Base-by-base conservation (phyloP, 1,284 basidiomycete species). In the Leccinum pachyderme region DNA sequence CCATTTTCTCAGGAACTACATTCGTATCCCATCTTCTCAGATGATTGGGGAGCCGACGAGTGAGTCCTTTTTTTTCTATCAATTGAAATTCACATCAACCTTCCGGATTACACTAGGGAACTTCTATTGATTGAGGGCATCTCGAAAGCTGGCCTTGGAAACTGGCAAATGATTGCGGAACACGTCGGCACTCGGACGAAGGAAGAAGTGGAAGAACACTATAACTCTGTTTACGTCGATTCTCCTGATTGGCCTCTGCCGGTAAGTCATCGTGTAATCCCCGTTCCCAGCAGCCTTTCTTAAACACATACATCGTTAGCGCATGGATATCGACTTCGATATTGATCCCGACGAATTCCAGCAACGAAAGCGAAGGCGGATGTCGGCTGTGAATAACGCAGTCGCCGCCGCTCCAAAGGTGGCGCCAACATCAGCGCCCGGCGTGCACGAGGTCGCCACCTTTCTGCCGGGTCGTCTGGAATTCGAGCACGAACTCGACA, bases 11-110 rank as follows among this genome's bases (percentile, higher is more conserved):
- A 98, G 92, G 95, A 97, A 77, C 83, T 97, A 65, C 92, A 96
- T 69, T 93, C 94, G 7, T 94, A 96, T 71, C 96, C 96, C 5
- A 97, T 99, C 66, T 97, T 98, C 66, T 83, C 86, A 12, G 86
- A 91, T 58, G 94, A 97, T 69, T 99, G 96, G 96, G 96, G 95
- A 33, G 97, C 95, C 8, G 96, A 99, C 73, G 96, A 99, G 89
- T 93, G 66, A 72, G 85, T 76, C 28, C 6, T 48, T 24, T 25
- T 46, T 41, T 44, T 18, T 5, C 2, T 51, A 25, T 50, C 49
- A n/a, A 37, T 25, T 22, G 25, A 27, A 32, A 27, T 44, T 11
- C 11, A 7, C 8, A 33, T 49, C 25, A 48, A 47, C 41, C 7
- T 49, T 43, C 39, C 54, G 46, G 55, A 58, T 45, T 27, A 31